Evolutionary conservation across 2,329 filamentous ascomycete genomes (phyloP).

Genomic region (Trichoderma sp.): DNA sequence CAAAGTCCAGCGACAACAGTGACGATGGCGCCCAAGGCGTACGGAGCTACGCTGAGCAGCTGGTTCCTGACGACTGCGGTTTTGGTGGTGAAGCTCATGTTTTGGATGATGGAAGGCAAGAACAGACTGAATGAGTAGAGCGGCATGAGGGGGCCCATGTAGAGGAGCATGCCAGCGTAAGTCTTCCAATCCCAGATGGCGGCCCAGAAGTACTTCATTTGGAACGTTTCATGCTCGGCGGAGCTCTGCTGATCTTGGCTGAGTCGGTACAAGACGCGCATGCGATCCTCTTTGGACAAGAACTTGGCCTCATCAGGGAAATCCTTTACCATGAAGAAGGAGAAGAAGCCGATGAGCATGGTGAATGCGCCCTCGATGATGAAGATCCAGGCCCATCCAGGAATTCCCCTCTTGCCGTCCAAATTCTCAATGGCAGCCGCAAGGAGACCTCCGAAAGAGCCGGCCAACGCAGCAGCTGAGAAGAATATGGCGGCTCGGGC

Average conservation of each 20-base stretch:
- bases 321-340: slow-evolving; percentile 80
- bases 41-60: slow-evolving; percentile 51
- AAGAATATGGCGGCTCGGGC: slow-evolving; percentile 83
- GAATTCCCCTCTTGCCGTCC: slow-evolving; percentile 60
- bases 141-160: slow-evolving; percentile 73
- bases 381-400: slow-evolving; percentile 67
- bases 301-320: slow-evolving; percentile 78
- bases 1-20: slow-evolving; percentile 58
- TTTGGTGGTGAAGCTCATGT: slow-evolving; percentile 45
- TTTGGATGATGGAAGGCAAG: slow-evolving; percentile 73
- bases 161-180: slow-evolving; percentile 71
- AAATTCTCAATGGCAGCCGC: slow-evolving; percentile 72
- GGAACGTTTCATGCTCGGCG: slow-evolving; percentile 75
- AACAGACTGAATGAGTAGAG: slow-evolving; percentile 78
- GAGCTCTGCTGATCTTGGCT: slow-evolving; percentile 70
- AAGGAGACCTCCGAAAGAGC: slow-evolving; percentile 74
- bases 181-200: slow-evolving; percentile 84
- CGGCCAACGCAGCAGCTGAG: slow-evolving; percentile 76
- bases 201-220: slow-evolving; percentile 69
- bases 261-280: slow-evolving; percentile 70
- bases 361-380: slow-evolving; percentile 72
- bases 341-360: slow-evolving; percentile 65
- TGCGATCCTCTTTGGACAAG: slow-evolving; percentile 68
- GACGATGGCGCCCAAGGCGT: slow-evolving; percentile 41
- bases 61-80: slow-evolving; percentile 42